Evolutionary conservation across 345 rosid genomes (phyloP).

Genomic region (Cardamine resedifolia): DNA sequence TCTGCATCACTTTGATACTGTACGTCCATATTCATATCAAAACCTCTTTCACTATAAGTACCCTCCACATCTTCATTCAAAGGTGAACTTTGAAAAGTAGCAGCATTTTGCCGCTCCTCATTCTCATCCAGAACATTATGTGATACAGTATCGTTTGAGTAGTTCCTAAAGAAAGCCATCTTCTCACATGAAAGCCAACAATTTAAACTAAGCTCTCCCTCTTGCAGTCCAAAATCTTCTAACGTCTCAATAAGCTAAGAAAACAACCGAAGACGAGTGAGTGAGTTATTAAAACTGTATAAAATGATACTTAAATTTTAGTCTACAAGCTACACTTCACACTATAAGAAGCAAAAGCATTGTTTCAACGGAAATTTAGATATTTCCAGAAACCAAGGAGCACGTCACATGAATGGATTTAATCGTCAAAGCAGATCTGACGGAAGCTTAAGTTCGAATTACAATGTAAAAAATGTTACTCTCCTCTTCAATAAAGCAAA

Average conservation of each 20-base stretch:
- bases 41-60: slow-evolving; percentile 58
- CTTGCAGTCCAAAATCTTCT: slow-evolving; percentile 6
- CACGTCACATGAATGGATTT: neutral
- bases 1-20: slow-evolving; percentile 77
- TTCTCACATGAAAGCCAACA: slow-evolving; percentile 54
- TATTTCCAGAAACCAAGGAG: neutral
- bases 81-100: slow-evolving; percentile 46
- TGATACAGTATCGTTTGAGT: slow-evolving; percentile 56
- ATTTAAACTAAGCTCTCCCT: slow-evolving; percentile 1
- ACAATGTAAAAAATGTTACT: neutral
- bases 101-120: slow-evolving; percentile 44
- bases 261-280: neutral
- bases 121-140: slow-evolving; percentile 64
- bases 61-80: slow-evolving; percentile 51
- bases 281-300: slow-evolving; percentile 30
- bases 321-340: slow-evolving; percentile 5
- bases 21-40: slow-evolving; percentile 72
- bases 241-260: slow-evolving; percentile 28
- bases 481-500: neutral
- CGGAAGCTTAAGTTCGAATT: neutral
- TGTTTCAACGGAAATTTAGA: neutral
- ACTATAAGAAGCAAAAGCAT: neutral
- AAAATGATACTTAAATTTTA: neutral
- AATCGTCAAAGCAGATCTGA: slow-evolving; percentile 18
- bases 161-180: slow-evolving; percentile 90